These are phyloP conservation scores for Hemisphaericaspora xylanilytica DNA, from an alignment of 1,139 yeast species.

Conservation along the genomic window DNA sequence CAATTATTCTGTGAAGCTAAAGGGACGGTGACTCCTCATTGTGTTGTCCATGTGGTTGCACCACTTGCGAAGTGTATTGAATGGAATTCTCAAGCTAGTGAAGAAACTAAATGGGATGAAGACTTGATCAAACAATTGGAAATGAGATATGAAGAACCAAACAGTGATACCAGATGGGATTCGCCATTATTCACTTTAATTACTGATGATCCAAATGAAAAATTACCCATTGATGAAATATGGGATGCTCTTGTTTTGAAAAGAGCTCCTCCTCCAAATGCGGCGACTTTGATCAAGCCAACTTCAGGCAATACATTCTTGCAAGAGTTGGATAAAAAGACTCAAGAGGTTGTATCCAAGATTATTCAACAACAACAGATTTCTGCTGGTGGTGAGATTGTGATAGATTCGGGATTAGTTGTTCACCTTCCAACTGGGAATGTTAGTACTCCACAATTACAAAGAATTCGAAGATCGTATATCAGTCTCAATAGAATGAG, in stretches of 20 bases:
- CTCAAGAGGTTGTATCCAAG: constrained; percentile 60
- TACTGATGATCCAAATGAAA: constrained; percentile 51
- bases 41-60: constrained; percentile 76
- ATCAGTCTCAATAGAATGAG: constrained; percentile 77
- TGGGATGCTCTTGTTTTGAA: constrained; percentile 69
- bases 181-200: constrained; percentile 75
- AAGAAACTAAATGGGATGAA: constrained; percentile 62
- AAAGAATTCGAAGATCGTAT: constrained; percentile 79
- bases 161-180: constrained; percentile 86
- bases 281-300: constrained; percentile 72
- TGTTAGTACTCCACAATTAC: constrained; percentile 75
- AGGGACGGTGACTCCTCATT: constrained; percentile 75
- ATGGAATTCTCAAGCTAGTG: constrained; percentile 47
- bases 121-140: constrained; percentile 66
- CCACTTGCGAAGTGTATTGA: constrained; percentile 59
- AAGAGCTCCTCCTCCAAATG: constrained; percentile 69
- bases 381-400: constrained; percentile 50
- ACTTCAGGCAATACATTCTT: constrained; percentile 72
- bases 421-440: constrained; percentile 64
- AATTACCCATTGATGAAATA: constrained; percentile 61
- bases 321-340: constrained; percentile 73
- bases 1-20: constrained; percentile 94
- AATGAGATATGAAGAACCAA: constrained; percentile 93
- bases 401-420: constrained; percentile 36
- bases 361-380: constrained; percentile 62